Conservation (phyloP, 352 stramenopile genomes). For the Pythium aquatile region DNA sequence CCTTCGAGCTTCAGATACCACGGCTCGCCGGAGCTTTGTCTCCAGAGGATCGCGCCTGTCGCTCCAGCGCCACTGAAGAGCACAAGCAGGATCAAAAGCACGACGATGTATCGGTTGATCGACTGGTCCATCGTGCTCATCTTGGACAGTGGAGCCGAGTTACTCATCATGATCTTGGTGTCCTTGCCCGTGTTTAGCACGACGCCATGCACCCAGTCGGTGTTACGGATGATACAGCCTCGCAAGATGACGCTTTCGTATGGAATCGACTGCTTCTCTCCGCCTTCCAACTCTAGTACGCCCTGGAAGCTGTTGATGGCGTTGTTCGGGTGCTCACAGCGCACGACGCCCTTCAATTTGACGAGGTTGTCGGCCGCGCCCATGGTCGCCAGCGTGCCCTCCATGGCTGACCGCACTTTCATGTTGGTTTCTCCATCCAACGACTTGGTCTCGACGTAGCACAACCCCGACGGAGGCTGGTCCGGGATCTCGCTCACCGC, state of each 20-base stretch:
- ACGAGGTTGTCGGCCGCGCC: constrained; percentile 40
- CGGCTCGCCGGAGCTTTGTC: constrained; percentile 30
- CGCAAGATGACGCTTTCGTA: constrained; percentile 89
- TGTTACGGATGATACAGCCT: constrained; percentile 92
- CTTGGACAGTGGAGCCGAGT: constrained; percentile 75
- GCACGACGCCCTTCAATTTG: constrained; percentile 55
- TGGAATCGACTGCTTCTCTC: constrained; percentile 58
- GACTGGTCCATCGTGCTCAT: constrained; percentile 85
- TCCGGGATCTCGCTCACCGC: constrained; percentile 65
- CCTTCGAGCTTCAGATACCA: constrained; percentile 61
- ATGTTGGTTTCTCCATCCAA: constrained; percentile 94
- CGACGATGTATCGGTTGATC: constrained; percentile 79
- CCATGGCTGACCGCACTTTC: constrained; percentile 85
- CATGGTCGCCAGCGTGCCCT: constrained; percentile 60
- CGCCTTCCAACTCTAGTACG: constrained; percentile 61
- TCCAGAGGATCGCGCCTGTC: constrained; percentile 63
- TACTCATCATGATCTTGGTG: constrained; percentile 93
- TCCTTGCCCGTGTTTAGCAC: constrained; percentile 94
- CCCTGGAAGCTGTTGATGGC: constrained; percentile 91
- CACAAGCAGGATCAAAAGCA: constrained; percentile 63
- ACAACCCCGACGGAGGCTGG: constrained; percentile 64
- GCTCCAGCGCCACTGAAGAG: constrained; percentile 61
- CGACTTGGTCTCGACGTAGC: constrained; percentile 91
- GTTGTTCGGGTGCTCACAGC: constrained; percentile 86
- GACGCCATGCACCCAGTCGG: constrained; percentile 88